Evolutionary conservation across 352 stramenopile species (phyloP), one percentile per base, ranked within the genome.

Genomic region (Globisporangium lucens): DNA sequence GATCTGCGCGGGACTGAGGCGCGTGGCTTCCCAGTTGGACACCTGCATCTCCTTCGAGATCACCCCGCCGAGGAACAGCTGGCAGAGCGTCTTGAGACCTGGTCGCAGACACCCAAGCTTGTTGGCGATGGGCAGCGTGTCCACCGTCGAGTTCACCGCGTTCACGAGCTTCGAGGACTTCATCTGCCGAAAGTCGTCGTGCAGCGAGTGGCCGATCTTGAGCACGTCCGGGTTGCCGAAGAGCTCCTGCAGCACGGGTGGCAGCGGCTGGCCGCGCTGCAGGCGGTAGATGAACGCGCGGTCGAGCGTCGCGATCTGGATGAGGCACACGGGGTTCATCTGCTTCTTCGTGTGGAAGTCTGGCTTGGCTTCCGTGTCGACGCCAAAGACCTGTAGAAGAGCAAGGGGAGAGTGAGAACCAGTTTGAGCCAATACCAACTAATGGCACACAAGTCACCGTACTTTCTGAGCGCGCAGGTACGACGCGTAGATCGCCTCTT

Each of bases 11-110:
- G 71, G 61, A 43, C 76, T 92, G n/a, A 95, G 79, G 8, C 73
- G 64, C 6, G 77, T 61, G 20, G 83, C 79, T 66, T 93, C 87
- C 87, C 85, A 95, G 70, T 95, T 83, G 20, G 87, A 95, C 22
- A 93, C 83, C 66, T 95, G 87, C 87, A 95, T 93, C 53, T 89
- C 78, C 67, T 95, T 95, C 38, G 84, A 87, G 61, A 95, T 86
- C 33, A 66, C 81, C 12, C 78, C 72, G 15, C 72, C 74, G 29
- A 93, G 73, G 72, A 93, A 94, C n/a, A 95, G 61, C 49, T 91
- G 81, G 36, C 80, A 89, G 22, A 90, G 74, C 27, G 83, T 93
- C 69, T 88, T 82, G 15, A 95, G 75, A 17, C 85, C 83, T 4
- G 87, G 87, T 38, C 86, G 81, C 17, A 87, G 67, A 51, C 87